Evolutionary conservation across 139 green algal species (phyloP).

Genomic region (Picochlorum sp.): DNA sequence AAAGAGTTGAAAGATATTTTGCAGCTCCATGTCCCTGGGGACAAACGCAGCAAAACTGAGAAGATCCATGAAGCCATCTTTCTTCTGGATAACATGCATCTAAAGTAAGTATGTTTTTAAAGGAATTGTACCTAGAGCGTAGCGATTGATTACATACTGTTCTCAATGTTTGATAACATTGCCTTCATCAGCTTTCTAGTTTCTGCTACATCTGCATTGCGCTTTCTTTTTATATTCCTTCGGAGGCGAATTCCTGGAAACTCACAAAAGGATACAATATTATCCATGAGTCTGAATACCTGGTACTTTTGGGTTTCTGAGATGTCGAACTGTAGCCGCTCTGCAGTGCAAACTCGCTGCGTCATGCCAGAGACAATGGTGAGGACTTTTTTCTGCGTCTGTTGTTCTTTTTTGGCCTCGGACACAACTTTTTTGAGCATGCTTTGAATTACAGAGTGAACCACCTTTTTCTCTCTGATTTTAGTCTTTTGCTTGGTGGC

Average conservation of each 20-base stretch:
- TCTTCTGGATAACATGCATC: neutral
- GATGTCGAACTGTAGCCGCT: neutral
- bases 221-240: neutral
- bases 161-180: neutral
- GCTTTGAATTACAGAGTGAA: neutral
- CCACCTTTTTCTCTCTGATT: neutral
- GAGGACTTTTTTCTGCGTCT: neutral
- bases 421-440: neutral
- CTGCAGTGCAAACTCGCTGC: neutral
- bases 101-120: neutral
- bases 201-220: neutral
- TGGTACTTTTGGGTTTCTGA: neutral
- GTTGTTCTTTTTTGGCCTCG: neutral
- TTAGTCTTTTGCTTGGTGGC: neutral
- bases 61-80: neutral
- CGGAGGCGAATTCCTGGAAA: neutral
- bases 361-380: neutral
- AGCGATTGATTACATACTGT: neutral
- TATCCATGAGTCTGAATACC: neutral
- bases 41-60: no score
- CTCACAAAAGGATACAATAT: constrained; percentile 3
- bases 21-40: no score
- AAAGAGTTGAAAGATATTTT: neutral
- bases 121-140: no score
- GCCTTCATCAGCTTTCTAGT: neutral